Percentiles rank a stretch among this genome's conserved stretches.
Conservation (phyloP, 192 early-diverging fungal species). For the Entomortierella chlamydospora region DNA sequence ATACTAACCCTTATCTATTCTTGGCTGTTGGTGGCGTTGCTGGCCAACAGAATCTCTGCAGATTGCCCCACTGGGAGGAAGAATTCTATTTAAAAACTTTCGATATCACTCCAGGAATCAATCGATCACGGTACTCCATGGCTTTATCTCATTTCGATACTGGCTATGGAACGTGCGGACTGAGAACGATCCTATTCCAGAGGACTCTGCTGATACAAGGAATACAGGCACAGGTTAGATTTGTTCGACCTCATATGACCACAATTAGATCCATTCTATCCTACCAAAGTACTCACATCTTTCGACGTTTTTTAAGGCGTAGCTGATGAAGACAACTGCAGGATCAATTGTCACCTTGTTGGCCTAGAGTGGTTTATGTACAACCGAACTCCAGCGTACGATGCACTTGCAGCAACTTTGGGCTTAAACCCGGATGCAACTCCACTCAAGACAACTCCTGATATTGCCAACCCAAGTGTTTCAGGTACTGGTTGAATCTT, state of each 20-base stretch:
- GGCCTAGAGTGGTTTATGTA: slow-evolving; percentile 88
- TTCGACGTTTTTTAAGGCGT: slow-evolving; percentile 11
- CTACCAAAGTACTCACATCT: background rate
- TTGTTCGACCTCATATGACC: background rate
- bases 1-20: no score
- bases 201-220: slow-evolving; percentile 36
- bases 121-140: slow-evolving; percentile 75
- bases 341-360: slow-evolving; percentile 73
- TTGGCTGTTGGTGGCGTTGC: background rate
- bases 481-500: slow-evolving; percentile 1
- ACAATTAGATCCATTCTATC: background rate
- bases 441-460: slow-evolving; percentile 7
- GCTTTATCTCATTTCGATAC: slow-evolving; percentile 78
- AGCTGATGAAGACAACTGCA: slow-evolving; percentile 58
- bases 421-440: slow-evolving; percentile 43
- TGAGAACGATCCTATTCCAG: slow-evolving; percentile 49
- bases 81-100: slow-evolving; percentile 82
- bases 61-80: slow-evolving; percentile 76
- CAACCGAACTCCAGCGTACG: slow-evolving; percentile 80
- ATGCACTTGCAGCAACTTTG: slow-evolving; percentile 61
- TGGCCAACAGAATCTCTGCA: slow-evolving; percentile 71
- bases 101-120: slow-evolving; percentile 78
- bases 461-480: slow-evolving; percentile 27
- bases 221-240: slow-evolving; percentile 14
- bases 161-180: slow-evolving; percentile 75